Percentiles rank a stretch among this genome's conserved stretches.
These are phyloP conservation scores for Globisporangium nagaii DNA, from an alignment of 352 stramenopile species.

Conservation along the genomic window DNA sequence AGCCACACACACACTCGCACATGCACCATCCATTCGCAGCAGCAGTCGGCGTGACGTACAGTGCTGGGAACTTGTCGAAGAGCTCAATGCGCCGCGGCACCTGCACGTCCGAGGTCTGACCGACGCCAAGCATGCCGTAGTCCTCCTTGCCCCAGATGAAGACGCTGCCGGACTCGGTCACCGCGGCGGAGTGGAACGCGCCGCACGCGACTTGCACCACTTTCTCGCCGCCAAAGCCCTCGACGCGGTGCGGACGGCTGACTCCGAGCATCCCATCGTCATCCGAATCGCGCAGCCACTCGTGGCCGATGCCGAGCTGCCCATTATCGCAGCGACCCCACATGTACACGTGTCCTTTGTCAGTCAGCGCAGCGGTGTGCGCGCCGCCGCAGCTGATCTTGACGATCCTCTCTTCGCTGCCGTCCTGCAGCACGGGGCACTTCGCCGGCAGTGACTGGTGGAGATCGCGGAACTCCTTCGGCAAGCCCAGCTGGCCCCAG, in stretches of 20 bases:
- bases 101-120: slow-evolving; percentile 69
- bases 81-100: slow-evolving; percentile 48
- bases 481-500: slow-evolving; percentile 73
- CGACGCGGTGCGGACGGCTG: slow-evolving; percentile 45
- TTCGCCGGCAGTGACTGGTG: slow-evolving; percentile 65
- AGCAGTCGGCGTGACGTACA: slow-evolving; percentile 30
- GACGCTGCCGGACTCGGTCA: slow-evolving; percentile 58
- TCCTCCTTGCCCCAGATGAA: slow-evolving; percentile 87
- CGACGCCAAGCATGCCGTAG: slow-evolving; percentile 82
- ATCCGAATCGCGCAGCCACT: slow-evolving; percentile 62
- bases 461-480: slow-evolving; percentile 52
- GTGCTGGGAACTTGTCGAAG: slow-evolving; percentile 61
- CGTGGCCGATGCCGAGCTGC: slow-evolving; percentile 61
- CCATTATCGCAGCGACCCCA: slow-evolving; percentile 78
- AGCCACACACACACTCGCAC: neutral
- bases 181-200: slow-evolving; percentile 76
- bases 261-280: slow-evolving; percentile 52
- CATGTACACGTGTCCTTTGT: slow-evolving; percentile 66
- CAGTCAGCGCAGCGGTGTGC: slow-evolving; percentile 68
- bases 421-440: slow-evolving; percentile 48
- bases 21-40: no score
- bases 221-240: slow-evolving; percentile 67
- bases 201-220: slow-evolving; percentile 77
- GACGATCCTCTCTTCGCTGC: slow-evolving; percentile 48
- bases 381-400: slow-evolving; percentile 75